Evolutionary conservation across 331 rosid species (phyloP).

Genomic region (Phaseolus coccineus): DNA sequence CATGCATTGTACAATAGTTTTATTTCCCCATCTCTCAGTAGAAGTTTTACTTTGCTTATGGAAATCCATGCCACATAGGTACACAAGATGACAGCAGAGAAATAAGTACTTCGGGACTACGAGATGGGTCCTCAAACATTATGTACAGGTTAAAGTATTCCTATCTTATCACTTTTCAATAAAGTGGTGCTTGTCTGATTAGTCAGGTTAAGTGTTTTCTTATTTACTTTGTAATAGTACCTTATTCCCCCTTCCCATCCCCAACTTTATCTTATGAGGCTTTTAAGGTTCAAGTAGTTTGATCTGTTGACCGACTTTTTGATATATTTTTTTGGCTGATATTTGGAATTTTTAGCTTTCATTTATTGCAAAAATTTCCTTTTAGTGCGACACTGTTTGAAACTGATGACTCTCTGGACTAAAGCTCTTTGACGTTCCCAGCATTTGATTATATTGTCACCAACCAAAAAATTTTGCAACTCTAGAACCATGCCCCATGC

Average conservation of each 20-base stretch:
- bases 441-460: constrained; percentile 18
- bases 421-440: constrained; percentile 8
- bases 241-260: neutral
- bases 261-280: constrained; percentile 9
- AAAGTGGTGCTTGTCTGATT: constrained; percentile 1
- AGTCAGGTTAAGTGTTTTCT: constrained; percentile 12
- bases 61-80: constrained; percentile 50
- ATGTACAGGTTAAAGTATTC: constrained; percentile 58
- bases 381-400: constrained; percentile 10
- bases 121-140: constrained; percentile 47
- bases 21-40: neutral
- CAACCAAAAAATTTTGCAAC: constrained; percentile 1
- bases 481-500: constrained; percentile 29
- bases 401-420: constrained; percentile 13
- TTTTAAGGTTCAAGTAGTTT: constrained; percentile 18
- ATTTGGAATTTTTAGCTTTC: neutral
- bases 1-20: constrained; percentile 7
- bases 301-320: constrained; percentile 8
- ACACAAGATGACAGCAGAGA: constrained; percentile 51
- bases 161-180: constrained; percentile 27
- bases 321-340: constrained; percentile 23
- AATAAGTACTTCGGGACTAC: constrained; percentile 45
- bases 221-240: constrained; percentile 28
- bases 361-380: neutral
- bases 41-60: constrained; percentile 33